Base-by-base conservation (phyloP, 2,329 filamentous ascomycete species). In the Microdochium paspali region DNA sequence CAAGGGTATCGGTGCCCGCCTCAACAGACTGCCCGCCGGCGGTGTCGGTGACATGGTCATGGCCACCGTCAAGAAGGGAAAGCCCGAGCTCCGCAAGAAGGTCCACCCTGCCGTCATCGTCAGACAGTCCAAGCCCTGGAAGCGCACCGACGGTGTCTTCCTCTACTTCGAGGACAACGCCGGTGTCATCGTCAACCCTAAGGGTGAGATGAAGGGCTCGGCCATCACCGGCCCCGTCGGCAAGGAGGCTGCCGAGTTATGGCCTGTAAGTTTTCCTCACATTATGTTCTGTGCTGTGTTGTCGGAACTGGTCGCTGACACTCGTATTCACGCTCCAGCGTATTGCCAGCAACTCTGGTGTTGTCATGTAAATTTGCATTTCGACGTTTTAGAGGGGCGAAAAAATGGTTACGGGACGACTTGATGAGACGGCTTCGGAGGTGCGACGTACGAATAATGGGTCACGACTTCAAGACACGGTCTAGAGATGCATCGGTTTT, bases 141-240 rank as follows among this genome's bases (percentile, higher is more conserved):
- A 93, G 82, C 85, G 93, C 73, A 87, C 87, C 63, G 93, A 98
- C 73, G 94, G 93, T 76, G 87, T 97, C 66, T 98, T 89, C 83
- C 84, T 98, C 64, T 98, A 98, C 84, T 98, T 98, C 69, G 93
- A 98, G 88, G 94, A 98, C 78, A 98, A 98, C 75, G 93, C 93
- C 71, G 93, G 93, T 84, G 93, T 98, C 66, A 98, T 98, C 68
- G 93, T 98, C 81, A 98, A 98, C 82, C 90, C 91, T 75, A 98
- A 98, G 87, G 93, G 93, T 78, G 93, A 98, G 80, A 98, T 98
- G 93, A 98, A 98, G 87, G 93, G 93, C 70, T 96, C 90, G 58
- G 93, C 93, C 72, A 98, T 98, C 72, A 98, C 93, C 64, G 93
- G 93, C 63, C 93, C 93, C 64, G 91, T 98, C 69, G 93, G 91